Evolutionary conservation across 495 filamentous ascomycete genomes (phyloP), one percentile per base, ranked within the genome.

Genomic region (Paragyromitra xinjiangensis): DNA sequence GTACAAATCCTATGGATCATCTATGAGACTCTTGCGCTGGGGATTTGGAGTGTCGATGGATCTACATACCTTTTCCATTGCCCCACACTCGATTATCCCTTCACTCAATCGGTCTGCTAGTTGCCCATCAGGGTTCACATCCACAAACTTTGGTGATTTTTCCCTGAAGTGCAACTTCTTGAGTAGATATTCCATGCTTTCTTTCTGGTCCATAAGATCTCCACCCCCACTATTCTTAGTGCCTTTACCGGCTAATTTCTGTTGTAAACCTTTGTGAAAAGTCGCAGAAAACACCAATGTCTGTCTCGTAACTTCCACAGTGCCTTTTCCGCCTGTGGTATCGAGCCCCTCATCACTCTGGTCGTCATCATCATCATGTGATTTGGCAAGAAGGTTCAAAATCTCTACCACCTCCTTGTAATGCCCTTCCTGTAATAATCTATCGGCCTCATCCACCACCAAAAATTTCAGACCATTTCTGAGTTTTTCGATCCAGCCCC

Each of bases 251-350:
- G 93, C 89, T 3, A 99, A 86, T 80, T 97, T 98, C 80, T 94
- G 91, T 81, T 98, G 94, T 64, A 99, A 83, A 11, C 90, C 90
- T 79, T 92, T 92, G 81, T 97, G 91, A 84, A 99, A 97, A 0
- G 95, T 99, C 3, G 95, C 95, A 0, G 96, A 98, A 84, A 99
- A 99, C 45, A 99, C 92, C 1, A 99, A 88, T 0, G 94, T 98
- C 83, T 99, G 95, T 29, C 93, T 87, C n/a, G 84, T 80, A 42
- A 81, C 80, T 40, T 70, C 78, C 0, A 68, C 73, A 5, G 66
- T 51, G 39, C 72, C 68, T 19, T 63, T 70, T 24, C 29, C 37
- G 34, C 48, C 16, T 12, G 14, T 48, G 6, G 79, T 73, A 11
- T 76, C 71, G 14, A 72, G 70, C 45, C 66, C 69, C n/a, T 81